phyloP scores from a whole-genome alignment of 371 early-diverging fungal genomes.

The Mucor plumbeus region DNA sequence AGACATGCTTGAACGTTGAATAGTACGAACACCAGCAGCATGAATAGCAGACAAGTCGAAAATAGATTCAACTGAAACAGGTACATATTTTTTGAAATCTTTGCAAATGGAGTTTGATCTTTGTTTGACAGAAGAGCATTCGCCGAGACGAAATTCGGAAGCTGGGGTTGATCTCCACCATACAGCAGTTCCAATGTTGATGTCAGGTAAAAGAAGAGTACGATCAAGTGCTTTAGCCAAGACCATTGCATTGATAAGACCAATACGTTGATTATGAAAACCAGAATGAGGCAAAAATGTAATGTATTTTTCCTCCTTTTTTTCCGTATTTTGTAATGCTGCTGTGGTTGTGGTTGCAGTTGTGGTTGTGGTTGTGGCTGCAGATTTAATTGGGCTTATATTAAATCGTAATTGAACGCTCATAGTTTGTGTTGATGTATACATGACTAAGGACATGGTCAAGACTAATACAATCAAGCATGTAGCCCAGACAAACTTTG shows the following conservation, averaged over 20 bases:
- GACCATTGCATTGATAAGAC: conserved; percentile 60
- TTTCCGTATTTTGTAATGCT: background rate
- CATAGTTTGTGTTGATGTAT: conserved; percentile 28
- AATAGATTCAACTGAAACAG: conserved; percentile 40
- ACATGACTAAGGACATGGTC: conserved; percentile 20
- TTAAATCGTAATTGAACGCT: conserved; percentile 26
- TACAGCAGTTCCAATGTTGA: conserved; percentile 45
- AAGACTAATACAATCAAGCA: conserved; percentile 20
- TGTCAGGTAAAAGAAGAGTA: conserved; percentile 58
- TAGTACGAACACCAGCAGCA: conserved; percentile 31
- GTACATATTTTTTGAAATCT: conserved; percentile 48
- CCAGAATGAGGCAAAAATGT: conserved; percentile 68
- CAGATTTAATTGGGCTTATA: conserved; percentile 1
- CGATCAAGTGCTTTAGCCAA: conserved; percentile 62
- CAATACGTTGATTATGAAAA: conserved; percentile 62
- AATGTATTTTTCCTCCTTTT: conserved; percentile 42
- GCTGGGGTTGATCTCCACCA: conserved; percentile 34
- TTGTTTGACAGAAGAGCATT: conserved; percentile 18
- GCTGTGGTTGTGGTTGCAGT: background rate
- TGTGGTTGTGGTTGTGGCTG: background rate
- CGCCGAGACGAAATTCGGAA: conserved; percentile 12
- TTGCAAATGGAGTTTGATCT: conserved; percentile 24
- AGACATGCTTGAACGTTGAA: conserved; percentile 40
- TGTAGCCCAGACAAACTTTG: conserved; percentile 29
- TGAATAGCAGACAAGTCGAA: conserved; percentile 42